These are phyloP conservation scores for Pythium diclinum DNA, from an alignment of 352 stramenopile genomes.

Conservation along the genomic window DNA sequence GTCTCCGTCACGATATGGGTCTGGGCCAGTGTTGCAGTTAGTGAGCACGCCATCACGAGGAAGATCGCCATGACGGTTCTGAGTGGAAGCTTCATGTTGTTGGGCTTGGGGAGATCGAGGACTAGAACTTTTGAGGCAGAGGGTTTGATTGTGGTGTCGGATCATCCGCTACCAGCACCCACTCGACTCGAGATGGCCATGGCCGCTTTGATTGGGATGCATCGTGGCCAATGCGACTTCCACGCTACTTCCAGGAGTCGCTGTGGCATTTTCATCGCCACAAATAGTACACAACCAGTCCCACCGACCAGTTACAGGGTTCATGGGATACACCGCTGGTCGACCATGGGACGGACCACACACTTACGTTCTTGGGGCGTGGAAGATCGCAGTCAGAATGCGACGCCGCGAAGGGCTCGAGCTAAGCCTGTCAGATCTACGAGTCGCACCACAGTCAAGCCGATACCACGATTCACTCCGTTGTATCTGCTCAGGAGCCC, in stretches of 20 bases:
- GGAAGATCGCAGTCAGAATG: conserved; percentile 1
- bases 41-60: not conserved
- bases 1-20: conserved; percentile 29
- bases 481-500: too few relatives aligned
- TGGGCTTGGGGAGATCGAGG: not conserved
- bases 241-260: not conserved
- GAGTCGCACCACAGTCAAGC: not conserved
- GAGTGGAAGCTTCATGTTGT: not conserved
- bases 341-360: not conserved
- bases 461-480: not conserved
- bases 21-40: not conserved
- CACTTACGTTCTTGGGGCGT: not conserved
- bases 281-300: not conserved
- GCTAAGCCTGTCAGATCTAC: not conserved
- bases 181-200: not conserved
- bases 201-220: conserved; percentile 5
- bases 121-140: not conserved
- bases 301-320: not conserved
- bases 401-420: not conserved
- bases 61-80: not conserved
- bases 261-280: not conserved
- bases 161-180: not conserved
- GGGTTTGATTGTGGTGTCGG: not conserved
- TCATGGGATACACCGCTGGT: not conserved
- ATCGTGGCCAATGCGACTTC: conserved; percentile 5